Evolutionary conservation across 306 rosid genomes (phyloP).

Genomic region (Amphicarpaea edgeworthii): DNA sequence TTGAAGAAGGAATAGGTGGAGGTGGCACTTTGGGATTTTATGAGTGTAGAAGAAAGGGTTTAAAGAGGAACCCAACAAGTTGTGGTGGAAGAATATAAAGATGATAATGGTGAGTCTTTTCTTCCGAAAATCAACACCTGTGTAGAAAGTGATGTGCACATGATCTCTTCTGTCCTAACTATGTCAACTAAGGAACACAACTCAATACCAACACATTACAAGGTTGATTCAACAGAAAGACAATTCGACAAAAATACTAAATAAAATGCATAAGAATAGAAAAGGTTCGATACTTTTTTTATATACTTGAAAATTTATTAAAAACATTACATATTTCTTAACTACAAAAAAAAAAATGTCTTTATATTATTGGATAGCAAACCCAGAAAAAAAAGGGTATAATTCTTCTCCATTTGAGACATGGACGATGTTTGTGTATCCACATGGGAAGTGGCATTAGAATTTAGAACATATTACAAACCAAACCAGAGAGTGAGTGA

Average conservation of each 20-base stretch:
- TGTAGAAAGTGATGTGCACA: constrained; percentile 53
- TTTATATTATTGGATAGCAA: not conserved
- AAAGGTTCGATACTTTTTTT: no score
- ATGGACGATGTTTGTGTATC: not conserved
- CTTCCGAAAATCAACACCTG: constrained; percentile 39
- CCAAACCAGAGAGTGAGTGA: not conserved
- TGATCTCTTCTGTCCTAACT: not conserved
- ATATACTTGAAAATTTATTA: no score
- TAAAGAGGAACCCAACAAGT: no score
- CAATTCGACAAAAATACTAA: not conserved
- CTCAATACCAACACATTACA: no score
- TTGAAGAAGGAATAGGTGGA: not conserved
- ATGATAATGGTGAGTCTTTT: constrained; percentile 42
- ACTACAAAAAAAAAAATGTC: no score
- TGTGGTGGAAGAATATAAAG: constrained; percentile 42
- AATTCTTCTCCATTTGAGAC: not conserved
- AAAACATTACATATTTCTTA: no score
- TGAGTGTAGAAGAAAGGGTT: constrained; percentile 19
- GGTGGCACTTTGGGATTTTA: constrained; percentile 45
- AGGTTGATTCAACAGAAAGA: no score
- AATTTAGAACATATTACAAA: not conserved
- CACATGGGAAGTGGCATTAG: not conserved
- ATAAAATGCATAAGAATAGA: not conserved
- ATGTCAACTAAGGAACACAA: no score
- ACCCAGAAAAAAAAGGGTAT: not conserved